Evolutionary conservation across 2,329 filamentous ascomycete genomes (phyloP).

Genomic region (Penicillium sp.): DNA sequence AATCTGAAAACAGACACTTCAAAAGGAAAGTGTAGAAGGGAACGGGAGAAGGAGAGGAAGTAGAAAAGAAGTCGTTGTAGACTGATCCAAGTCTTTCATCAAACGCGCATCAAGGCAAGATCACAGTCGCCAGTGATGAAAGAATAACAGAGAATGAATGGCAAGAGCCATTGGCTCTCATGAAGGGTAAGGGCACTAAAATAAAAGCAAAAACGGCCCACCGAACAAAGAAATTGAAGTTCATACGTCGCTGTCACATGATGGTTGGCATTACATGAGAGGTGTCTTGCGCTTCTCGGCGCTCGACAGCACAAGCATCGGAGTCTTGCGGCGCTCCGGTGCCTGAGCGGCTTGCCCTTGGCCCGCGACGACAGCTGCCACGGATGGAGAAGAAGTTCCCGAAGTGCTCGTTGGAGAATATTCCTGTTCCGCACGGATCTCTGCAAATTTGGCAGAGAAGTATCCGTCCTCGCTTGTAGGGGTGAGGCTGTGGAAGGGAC

Average conservation of each 20-base stretch:
- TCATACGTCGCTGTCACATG: conserved; percentile 40
- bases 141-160: conserved; percentile 15
- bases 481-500: conserved; percentile 61
- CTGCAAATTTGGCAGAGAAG: conserved; percentile 57
- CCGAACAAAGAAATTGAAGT: conserved; percentile 13
- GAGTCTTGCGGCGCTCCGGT: conserved; percentile 71
- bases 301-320: conserved; percentile 83
- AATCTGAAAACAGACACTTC: conserved; percentile 1
- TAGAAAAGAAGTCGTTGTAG: conserved; percentile 21
- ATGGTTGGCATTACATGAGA: conserved; percentile 52
- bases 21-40: not conserved
- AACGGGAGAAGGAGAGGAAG: conserved; percentile 2
- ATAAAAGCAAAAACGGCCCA: conserved; percentile 5
- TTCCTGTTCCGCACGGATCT: conserved; percentile 44
- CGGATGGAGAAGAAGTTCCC: conserved; percentile 33
- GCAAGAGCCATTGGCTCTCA: not conserved
- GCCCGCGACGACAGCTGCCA: conserved; percentile 47
- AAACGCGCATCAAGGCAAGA: conserved; percentile 7
- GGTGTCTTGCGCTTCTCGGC: conserved; percentile 86
- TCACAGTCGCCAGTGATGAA: not conserved
- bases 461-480: conserved; percentile 63
- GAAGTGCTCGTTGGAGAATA: conserved; percentile 27
- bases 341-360: conserved; percentile 58
- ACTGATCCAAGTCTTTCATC: conserved; percentile 24
- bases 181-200: conserved; percentile 8